Percentiles rank a stretch among this genome's conserved stretches.
phyloP scores from a whole-genome alignment of 1,284 basidiomycete species.

The Filobasidium uniguttulatum region DNA sequence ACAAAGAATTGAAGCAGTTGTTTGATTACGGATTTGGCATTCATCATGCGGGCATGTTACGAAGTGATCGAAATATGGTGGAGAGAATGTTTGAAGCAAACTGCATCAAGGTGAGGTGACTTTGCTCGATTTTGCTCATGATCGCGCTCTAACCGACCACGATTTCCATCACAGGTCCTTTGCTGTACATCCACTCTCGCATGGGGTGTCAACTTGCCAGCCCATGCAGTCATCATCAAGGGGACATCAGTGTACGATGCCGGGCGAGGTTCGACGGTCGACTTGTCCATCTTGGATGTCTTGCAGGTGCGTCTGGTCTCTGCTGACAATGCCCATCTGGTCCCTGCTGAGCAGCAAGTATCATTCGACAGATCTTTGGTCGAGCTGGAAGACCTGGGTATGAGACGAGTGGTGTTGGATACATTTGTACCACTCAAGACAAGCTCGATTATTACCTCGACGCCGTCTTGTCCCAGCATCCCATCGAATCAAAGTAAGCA shows the following conservation, averaged over 20 bases:
- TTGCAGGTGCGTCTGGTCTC: slow-evolving; percentile 46
- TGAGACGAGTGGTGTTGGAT: slow-evolving; percentile 90
- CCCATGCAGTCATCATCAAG: slow-evolving; percentile 96
- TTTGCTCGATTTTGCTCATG: not conserved
- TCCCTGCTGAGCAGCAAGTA: too few species aligned
- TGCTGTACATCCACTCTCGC: slow-evolving; percentile 97
- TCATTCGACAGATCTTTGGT: slow-evolving; percentile 86
- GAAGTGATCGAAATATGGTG: slow-evolving; percentile 88
- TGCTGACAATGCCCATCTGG: too few species aligned
- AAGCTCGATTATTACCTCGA: slow-evolving; percentile 87
- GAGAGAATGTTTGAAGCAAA: slow-evolving; percentile 86
- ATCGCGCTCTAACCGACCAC: not conserved
- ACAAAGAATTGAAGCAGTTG: slow-evolving; percentile 93
- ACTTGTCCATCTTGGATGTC: slow-evolving; percentile 90
- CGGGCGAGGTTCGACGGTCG: slow-evolving; percentile 72
- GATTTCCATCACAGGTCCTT: slow-evolving; percentile 56
- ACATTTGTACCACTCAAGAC: slow-evolving; percentile 87
- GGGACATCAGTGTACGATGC: slow-evolving; percentile 95
- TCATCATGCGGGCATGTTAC: slow-evolving; percentile 97
- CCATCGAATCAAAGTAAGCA: slow-evolving; percentile 86
- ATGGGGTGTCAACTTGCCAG: slow-evolving; percentile 98
- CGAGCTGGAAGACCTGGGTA: slow-evolving; percentile 93
- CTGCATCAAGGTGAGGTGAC: slow-evolving; percentile 64
- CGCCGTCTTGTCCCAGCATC: slow-evolving; percentile 76
- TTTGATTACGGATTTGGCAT: slow-evolving; percentile 92